Evolutionary conservation across 176 grass and related monocot species (phyloP).

Genomic region (Aegilops umbellulata): DNA sequence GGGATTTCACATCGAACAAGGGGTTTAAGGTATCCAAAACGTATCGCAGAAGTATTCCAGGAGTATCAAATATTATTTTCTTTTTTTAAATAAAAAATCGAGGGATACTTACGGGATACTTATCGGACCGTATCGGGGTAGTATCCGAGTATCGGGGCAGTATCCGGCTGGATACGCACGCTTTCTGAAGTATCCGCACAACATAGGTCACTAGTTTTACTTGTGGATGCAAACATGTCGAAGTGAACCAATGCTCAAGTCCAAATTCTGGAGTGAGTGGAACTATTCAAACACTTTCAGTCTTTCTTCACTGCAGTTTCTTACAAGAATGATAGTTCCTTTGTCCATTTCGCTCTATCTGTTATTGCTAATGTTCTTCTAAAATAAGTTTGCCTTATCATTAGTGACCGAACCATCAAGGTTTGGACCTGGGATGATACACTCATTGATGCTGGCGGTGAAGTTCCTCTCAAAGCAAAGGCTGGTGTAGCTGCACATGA

Average conservation of each 20-base stretch:
- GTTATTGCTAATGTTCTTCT: neutral
- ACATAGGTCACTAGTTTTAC: neutral
- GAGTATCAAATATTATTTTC: too few relatives aligned
- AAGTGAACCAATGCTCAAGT: neutral
- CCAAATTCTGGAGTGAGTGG: slow-evolving; percentile 6
- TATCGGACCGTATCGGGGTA: too few relatives aligned
- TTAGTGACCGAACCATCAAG: slow-evolving; percentile 87
- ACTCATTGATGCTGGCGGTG: slow-evolving; percentile 38
- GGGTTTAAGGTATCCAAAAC: too few relatives aligned
- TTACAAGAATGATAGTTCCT: neutral
- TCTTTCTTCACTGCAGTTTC: neutral
- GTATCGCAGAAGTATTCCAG: too few relatives aligned
- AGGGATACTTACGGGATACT: too few relatives aligned
- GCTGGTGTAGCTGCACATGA: slow-evolving; percentile 90
- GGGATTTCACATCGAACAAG: too few relatives aligned
- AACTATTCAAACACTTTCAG: neutral
- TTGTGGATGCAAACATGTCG: neutral
- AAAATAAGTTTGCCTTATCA: slow-evolving; percentile 18
- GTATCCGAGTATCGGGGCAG: too few relatives aligned
- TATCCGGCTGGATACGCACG: too few relatives aligned
- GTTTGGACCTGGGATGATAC: slow-evolving; percentile 72
- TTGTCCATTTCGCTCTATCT: neutral
- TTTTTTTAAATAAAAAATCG: too few relatives aligned
- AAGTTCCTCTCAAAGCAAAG: slow-evolving; percentile 71
- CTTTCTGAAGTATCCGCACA: too few relatives aligned